A percentile compares a stretch with the other conserved stretches of the same genome.
phyloP scores from a whole-genome alignment of 1,284 basidiomycete species.

The Singerocomus inundabilis region DNA sequence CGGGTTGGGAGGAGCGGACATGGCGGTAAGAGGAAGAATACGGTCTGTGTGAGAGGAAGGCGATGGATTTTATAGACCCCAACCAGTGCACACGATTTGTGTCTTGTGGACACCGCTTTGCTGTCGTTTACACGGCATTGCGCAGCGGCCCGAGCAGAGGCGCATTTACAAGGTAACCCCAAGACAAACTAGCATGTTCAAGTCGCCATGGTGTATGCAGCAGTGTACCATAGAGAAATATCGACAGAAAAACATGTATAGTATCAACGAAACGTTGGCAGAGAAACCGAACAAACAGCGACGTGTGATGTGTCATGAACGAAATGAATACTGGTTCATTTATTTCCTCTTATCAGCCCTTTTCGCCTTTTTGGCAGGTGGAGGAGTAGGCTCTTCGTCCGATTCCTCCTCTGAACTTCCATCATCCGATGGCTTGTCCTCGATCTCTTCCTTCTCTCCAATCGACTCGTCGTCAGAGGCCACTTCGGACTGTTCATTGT shows the following conservation, averaged over 20 bases:
- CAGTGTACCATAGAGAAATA: conserved; percentile 30
- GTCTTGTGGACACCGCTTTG: conserved; percentile 36
- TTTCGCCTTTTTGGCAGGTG: conserved; percentile 36
- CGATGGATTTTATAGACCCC: conserved; percentile 29
- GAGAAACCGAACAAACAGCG: conserved; percentile 11
- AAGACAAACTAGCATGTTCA: conserved; percentile 1
- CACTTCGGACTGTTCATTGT: conserved; percentile 23
- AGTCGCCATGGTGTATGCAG: conserved; percentile 1
- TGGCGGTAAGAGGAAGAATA: conserved; percentile 10
- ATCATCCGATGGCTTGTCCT: conserved; percentile 32
- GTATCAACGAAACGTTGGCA: conserved; percentile 22
- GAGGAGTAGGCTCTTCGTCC: conserved; percentile 29
- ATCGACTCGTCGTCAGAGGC: conserved; percentile 21
- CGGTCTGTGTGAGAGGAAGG: conserved; percentile 9
- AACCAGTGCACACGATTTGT: conserved; percentile 25
- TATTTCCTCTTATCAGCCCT: conserved; percentile 36
- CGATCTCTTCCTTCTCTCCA: conserved; percentile 31
- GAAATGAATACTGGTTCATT: conserved; percentile 9
- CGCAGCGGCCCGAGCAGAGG: conserved; percentile 20
- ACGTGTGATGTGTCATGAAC: conserved; percentile 3
- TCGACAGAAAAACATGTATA: conserved; percentile 32
- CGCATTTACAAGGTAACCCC: conserved; percentile 13
- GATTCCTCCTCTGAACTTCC: conserved; percentile 29
- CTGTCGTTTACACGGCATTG: conserved; percentile 31
- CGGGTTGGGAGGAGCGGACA: conserved; percentile 56